Base-by-base conservation (phyloP, 1,139 yeast genomes). In the Yamadazyma friedrichii region DNA sequence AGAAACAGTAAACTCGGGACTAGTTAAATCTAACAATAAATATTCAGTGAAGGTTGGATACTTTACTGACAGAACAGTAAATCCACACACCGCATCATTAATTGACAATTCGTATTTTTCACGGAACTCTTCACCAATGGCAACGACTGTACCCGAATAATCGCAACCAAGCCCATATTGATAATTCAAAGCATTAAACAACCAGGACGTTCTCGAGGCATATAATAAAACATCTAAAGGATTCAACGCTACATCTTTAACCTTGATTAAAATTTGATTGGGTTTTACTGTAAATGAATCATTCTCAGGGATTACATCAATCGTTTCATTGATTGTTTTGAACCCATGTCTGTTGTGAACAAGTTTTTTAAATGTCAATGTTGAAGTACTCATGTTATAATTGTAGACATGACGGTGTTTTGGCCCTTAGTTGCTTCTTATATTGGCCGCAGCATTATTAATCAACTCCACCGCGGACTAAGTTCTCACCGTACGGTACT, bases 71-170 rank as follows among this genome's bases (percentile, higher is more conserved):
- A n/a, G 22, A 13, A 12, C 3, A 15, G 13, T 11, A 20, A 27
- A 35, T 9, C 95, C 95, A 53, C 75, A 76, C 1, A 85, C 83
- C 31, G 72, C 70, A 51, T 85, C 93, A 27, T 89, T 93, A 4
- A 62, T 74, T 20, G 64, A 59, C 58, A 75, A 74, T n/a, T 46
- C 47, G 10, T 17, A 33, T 33, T 33, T 27, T 16, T 25, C 29
- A 3, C 53, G 53, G 9, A 74, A 59, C 5, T 60, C 56, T 1
- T 60, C 58, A 11, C 94, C 94, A 34, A 82, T 78, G 27, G 78
- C 70, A 2, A 72, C 73, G 29, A 87, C 68, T 1, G 67, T 64
- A 31, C 95, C 95, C 10, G 84, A 61, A 52, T 75, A 86, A 53
- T 87, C 95, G 43, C 78, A 66, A 2, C 93, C 93, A 25, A 82